A percentile compares a stretch with the other conserved stretches of the same genome.
These are phyloP conservation scores for Vaccinium darrowii DNA, from an alignment of 148 eudicot species.

Conservation along the genomic window DNA sequence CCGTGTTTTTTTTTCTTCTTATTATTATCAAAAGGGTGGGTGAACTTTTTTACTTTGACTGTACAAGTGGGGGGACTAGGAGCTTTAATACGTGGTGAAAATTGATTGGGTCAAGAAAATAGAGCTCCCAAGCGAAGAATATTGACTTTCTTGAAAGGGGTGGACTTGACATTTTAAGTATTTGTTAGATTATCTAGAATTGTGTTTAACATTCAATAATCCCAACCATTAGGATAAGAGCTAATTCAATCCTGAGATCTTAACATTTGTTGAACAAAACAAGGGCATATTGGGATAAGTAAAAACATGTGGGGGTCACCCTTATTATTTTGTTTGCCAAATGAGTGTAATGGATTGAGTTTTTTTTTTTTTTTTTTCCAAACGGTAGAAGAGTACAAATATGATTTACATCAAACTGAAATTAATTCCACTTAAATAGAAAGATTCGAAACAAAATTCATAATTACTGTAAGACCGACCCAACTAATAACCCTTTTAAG, in stretches of 20 bases:
- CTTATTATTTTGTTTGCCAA: not conserved
- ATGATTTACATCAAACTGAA: too few relatives aligned
- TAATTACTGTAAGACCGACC: too few relatives aligned
- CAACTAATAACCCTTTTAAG: too few relatives aligned
- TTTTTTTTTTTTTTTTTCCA: too few relatives aligned
- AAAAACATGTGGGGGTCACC: not conserved
- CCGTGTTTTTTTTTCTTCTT: too few relatives aligned
- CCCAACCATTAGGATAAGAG: slow-evolving; percentile 2
- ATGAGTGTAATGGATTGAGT: not conserved
- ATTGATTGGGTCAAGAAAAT: slow-evolving; percentile 19
- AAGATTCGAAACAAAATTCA: too few relatives aligned
- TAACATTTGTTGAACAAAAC: not conserved
- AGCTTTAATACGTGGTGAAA: slow-evolving; percentile 21
- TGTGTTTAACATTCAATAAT: not conserved
- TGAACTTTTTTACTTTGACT: slow-evolving; percentile 25
- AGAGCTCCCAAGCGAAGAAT: slow-evolving; percentile 35
- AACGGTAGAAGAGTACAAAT: too few relatives aligned
- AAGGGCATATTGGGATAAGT: not conserved
- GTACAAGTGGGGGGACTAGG: slow-evolving; percentile 4
- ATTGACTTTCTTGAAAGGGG: slow-evolving; percentile 27
- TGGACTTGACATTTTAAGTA: not conserved
- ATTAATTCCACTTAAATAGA: too few relatives aligned
- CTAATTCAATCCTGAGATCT: not conserved
- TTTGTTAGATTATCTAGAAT: not conserved
- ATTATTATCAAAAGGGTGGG: not conserved